phyloP scores from a whole-genome alignment of 228 moss, liverwort and hornwort species.

The Sphagnum magellanicum region DNA sequence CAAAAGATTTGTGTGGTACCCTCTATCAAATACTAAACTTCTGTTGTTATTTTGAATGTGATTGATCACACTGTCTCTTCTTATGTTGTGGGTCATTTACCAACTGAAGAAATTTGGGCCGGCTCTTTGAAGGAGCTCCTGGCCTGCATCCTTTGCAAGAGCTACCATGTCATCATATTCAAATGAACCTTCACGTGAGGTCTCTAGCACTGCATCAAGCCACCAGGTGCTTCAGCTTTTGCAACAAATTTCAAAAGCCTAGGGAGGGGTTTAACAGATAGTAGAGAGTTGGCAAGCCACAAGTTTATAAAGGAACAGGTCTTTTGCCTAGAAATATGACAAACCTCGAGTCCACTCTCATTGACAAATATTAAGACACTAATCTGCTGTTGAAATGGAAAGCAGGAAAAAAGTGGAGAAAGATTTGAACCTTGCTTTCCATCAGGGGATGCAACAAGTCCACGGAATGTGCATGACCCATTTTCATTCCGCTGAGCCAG shows the following conservation, averaged over 20 bases:
- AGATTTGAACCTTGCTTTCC: slow-evolving; percentile 49
- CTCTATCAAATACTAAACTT: too few relatives aligned
- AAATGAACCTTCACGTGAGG: slow-evolving; percentile 60
- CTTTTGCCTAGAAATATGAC: too few relatives aligned
- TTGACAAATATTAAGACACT: too few relatives aligned
- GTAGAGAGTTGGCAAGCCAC: not conserved
- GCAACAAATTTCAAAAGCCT: not conserved
- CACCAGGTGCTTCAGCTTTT: not conserved
- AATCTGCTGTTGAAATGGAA: too few relatives aligned
- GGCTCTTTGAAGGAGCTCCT: slow-evolving; percentile 79
- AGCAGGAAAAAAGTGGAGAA: not conserved
- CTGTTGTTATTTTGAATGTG: too few relatives aligned
- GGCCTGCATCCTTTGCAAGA: slow-evolving; percentile 74
- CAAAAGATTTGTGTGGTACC: too few relatives aligned
- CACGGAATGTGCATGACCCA: slow-evolving; percentile 70
- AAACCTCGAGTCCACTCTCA: too few relatives aligned
- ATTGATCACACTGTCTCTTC: too few relatives aligned
- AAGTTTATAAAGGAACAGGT: too few relatives aligned
- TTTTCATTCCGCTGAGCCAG: slow-evolving; percentile 67
- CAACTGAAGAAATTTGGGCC: slow-evolving; percentile 88
- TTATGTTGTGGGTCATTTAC: slow-evolving; percentile 16
- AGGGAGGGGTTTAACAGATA: not conserved
- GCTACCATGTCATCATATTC: slow-evolving; percentile 78
- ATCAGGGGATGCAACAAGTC: slow-evolving; percentile 78
- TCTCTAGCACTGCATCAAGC: slow-evolving; percentile 62